These are phyloP conservation scores for Isoetes taiwanensis DNA, from an alignment of 75 land plant species.

Conservation along the genomic window DNA sequence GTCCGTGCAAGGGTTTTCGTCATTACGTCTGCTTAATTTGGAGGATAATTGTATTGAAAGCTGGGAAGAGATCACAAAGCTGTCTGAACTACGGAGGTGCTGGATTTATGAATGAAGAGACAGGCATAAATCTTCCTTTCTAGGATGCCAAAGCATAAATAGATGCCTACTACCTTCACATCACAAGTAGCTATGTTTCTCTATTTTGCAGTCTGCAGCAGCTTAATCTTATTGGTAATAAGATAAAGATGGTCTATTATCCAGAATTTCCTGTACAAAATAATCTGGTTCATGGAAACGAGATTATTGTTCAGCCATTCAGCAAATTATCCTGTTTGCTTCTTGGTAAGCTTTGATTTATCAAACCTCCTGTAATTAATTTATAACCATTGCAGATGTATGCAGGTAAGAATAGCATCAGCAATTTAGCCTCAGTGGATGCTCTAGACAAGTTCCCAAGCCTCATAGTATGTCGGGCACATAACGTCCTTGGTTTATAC, in stretches of 20 bases:
- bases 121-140: too few relatives aligned
- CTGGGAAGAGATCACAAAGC: conserved; percentile 72
- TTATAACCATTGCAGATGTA: neutral
- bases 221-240: conserved; percentile 65
- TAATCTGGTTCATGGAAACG: conserved; percentile 2
- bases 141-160: too few relatives aligned
- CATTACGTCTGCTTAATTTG: conserved; percentile 59
- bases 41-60: conserved; percentile 57
- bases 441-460: conserved; percentile 61
- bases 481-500: neutral
- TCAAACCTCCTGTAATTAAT: neutral
- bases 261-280: conserved; percentile 14
- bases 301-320: conserved; percentile 35
- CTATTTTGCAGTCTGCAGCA: conserved; percentile 58
- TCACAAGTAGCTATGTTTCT: too few relatives aligned
- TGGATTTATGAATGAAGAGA: too few relatives aligned
- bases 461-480: conserved; percentile 36
- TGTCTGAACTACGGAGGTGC: conserved; percentile 58
- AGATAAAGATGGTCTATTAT: conserved; percentile 37
- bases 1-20: conserved; percentile 58
- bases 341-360: conserved; percentile 38
- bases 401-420: conserved; percentile 68
- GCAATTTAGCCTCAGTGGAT: conserved; percentile 60
- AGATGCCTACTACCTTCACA: too few relatives aligned
- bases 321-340: conserved; percentile 60